Base-by-base conservation (phyloP, 1,284 basidiomycete genomes). In the Ustilago lituana region DNA sequence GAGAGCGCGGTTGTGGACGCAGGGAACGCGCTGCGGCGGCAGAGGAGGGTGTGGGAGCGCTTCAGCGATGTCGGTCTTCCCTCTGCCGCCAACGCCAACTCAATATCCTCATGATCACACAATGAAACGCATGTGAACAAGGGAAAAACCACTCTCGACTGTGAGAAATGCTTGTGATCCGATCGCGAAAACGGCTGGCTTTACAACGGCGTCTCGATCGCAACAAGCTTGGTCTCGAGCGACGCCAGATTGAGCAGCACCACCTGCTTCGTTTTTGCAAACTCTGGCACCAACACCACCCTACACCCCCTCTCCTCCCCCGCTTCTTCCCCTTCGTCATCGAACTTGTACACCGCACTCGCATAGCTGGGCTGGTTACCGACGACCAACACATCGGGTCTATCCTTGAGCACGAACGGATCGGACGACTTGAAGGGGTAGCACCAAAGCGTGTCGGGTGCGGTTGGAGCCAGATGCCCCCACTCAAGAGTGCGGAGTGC, bases 391-490 rank as follows among this genome's bases (percentile, higher is more conserved):
- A 98, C 83, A 80, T 97, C 88, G 9, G 96, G 96, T 8, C 91
- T 89, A 77, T 90, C 86, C 23, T 85, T 82, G 35, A 99, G 85
- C 55, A 97, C 86, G 83, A 99, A 98, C 0, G 96, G 96, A 82
- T 99, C 96, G 9, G 85, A 84, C 33, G 88, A 86, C 48, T 91
- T 89, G 84, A 91, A 98, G 9, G 96, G 96, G 82, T 97, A 95
- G 79, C 95, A 97, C 94, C 86, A 98, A 1, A 99, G 86, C 1
- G 96, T 99, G 83, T 99, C 96, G 12, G 96, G 96, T 12, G 95
- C 94, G 1, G 95, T 98, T 0, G 96, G 96, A 10, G 96, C 95
- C 74, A 97, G 88, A 83, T 98, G 96, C 63, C 93, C 86, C 96
- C 94, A 98, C 77, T 87, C 88, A 11, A 99, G 85, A 14, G 93